Conservation (phyloP, 2,329 filamentous ascomycete genomes). For the Calonectria fujianensis region DNA sequence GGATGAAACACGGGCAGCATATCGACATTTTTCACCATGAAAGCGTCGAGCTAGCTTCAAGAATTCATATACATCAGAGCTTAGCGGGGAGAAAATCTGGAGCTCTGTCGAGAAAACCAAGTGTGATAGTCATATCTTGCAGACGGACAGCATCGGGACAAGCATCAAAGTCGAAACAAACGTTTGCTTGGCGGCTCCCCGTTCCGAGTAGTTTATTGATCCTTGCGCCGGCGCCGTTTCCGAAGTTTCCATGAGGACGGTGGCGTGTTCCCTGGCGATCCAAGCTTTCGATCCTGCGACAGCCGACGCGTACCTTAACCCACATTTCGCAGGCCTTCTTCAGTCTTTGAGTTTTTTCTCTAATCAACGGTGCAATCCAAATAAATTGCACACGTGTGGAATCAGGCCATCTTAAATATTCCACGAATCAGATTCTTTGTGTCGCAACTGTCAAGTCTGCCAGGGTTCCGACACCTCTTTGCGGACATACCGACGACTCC, state of each 20-base stretch:
- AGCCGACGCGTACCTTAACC: neutral
- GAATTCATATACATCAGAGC: constrained; percentile 6
- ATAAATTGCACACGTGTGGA: neutral
- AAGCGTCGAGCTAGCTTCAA: neutral
- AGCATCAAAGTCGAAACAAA: constrained; percentile 13
- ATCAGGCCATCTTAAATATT: neutral
- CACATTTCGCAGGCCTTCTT: neutral
- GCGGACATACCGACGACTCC: neutral
- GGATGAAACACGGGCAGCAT: neutral
- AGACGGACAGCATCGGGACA: neutral
- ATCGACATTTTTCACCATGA: no score
- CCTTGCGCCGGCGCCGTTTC: neutral
- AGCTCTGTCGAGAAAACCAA: neutral
- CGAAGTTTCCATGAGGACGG: neutral
- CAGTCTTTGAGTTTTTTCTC: neutral
- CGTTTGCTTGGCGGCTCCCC: no score
- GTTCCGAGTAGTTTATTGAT: constrained; percentile 1
- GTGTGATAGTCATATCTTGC: neutral
- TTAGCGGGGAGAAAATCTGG: neutral
- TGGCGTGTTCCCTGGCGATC: neutral
- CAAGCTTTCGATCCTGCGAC: constrained; percentile 23
- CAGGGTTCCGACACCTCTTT: neutral
- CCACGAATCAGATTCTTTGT: neutral
- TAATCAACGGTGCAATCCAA: constrained; percentile 5
- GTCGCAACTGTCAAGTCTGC: neutral